Conservation (phyloP, 345 rosid genomes). For the Cardiospermum halicacabum region DNA sequence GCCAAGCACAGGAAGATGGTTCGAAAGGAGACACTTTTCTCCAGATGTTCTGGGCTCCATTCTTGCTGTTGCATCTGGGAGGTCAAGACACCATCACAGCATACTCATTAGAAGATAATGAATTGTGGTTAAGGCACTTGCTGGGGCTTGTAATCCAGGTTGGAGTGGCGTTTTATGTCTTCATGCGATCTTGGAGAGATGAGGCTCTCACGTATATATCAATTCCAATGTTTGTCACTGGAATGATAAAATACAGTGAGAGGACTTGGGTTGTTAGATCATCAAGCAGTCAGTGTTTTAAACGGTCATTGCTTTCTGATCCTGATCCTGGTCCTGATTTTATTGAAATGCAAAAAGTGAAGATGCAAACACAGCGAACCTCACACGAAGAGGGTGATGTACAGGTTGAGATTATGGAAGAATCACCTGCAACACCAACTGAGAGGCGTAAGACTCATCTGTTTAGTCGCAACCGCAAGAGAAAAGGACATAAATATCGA, state of each 20-base stretch:
- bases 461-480: too few species aligned
- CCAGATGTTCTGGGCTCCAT: constrained; percentile 34
- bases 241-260: constrained; percentile 31
- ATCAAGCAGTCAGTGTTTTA: constrained; percentile 5
- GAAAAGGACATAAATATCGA: background rate
- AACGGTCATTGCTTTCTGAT: background rate
- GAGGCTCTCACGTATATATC: background rate
- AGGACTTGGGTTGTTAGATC: constrained; percentile 27
- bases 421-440: too few species aligned
- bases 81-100: constrained; percentile 43
- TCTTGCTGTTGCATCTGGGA: constrained; percentile 41
- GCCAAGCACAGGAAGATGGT: background rate
- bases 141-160: constrained; percentile 22
- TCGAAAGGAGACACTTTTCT: background rate
- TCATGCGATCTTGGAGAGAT: constrained; percentile 14
- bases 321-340: background rate
- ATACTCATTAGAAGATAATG: constrained; percentile 31
- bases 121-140: constrained; percentile 34
- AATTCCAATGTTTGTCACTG: constrained; percentile 10
- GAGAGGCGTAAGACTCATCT: too few species aligned
- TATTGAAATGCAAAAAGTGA: too few species aligned
- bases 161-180: constrained; percentile 17
- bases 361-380: too few species aligned
- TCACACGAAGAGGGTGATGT: too few species aligned
- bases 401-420: too few species aligned